A percentile compares a stretch with the other conserved stretches of the same genome.
phyloP scores from a whole-genome alignment of 306 rosid species.

The Trifolium fragiferum region DNA sequence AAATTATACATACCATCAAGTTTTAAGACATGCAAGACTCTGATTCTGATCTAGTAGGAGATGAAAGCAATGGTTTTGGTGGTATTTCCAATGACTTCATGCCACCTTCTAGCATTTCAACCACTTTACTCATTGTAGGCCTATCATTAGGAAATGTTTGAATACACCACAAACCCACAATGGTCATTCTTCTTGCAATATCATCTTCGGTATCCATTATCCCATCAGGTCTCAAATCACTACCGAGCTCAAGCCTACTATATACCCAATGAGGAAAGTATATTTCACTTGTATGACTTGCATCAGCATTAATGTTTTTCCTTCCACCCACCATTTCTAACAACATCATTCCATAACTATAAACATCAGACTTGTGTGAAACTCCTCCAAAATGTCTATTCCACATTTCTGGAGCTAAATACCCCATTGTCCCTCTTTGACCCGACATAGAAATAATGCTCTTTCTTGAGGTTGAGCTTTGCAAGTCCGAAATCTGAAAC shows the following conservation, averaged over 20 bases:
- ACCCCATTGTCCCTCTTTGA: conserved; percentile 11
- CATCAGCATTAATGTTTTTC: neutral
- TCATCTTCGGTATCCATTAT: neutral
- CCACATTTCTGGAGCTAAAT: conserved; percentile 14
- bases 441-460: neutral
- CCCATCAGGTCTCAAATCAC: neutral
- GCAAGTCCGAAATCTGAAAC: conserved; percentile 19
- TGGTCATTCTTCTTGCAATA: conserved; percentile 43
- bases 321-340: neutral
- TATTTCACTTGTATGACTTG: conserved; percentile 13
- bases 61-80: conserved; percentile 12
- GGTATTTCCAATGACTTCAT: neutral
- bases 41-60: neutral
- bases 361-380: conserved; percentile 15
- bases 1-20: neutral
- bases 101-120: conserved; percentile 13
- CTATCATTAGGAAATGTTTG: conserved; percentile 46
- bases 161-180: conserved; percentile 53
- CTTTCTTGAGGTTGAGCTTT: neutral
- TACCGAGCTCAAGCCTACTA: neutral
- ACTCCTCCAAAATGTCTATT: conserved; percentile 11
- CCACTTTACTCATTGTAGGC: conserved; percentile 50
- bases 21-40: neutral
- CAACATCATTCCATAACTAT: conserved; percentile 7
- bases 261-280: conserved; percentile 18